phyloP scores from a whole-genome alignment of 441 rosid genomes.

The Oxalis stricta region DNA sequence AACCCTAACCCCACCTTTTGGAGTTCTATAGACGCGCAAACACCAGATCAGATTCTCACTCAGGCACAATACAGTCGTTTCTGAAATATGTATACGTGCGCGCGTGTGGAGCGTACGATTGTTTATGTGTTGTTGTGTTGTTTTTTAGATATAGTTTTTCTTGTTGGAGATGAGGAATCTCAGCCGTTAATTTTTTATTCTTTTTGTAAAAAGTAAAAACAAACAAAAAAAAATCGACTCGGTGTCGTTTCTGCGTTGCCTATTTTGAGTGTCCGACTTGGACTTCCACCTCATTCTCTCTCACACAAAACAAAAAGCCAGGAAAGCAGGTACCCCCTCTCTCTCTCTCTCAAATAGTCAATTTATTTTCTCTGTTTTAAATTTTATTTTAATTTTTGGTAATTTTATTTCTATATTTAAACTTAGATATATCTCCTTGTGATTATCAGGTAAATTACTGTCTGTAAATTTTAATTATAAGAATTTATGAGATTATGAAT shows the following conservation, averaged over 20 bases:
- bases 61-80: too few relatives aligned
- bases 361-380: background rate
- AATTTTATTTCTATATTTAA: background rate
- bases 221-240: conserved; percentile 9
- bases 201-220: background rate
- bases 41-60: conserved; percentile 5
- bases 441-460: too few relatives aligned
- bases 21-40: conserved; percentile 1
- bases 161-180: background rate
- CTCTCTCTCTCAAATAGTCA: background rate
- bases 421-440: too few relatives aligned
- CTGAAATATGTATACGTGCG: too few relatives aligned
- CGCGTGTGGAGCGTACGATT: too few relatives aligned
- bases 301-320: conserved; percentile 19
- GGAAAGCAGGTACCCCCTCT: conserved; percentile 27
- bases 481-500: too few relatives aligned
- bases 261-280: conserved; percentile 28
- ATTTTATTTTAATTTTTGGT: background rate
- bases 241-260: conserved; percentile 3
- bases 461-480: too few relatives aligned
- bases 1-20: conserved; percentile 33
- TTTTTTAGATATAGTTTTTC: too few relatives aligned
- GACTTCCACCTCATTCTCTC: conserved; percentile 47
- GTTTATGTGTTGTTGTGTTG: too few relatives aligned
- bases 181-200: conserved; percentile 28